Evolutionary conservation across 352 stramenopile genomes (phyloP).

Genomic region (Phytophthora sp.): DNA sequence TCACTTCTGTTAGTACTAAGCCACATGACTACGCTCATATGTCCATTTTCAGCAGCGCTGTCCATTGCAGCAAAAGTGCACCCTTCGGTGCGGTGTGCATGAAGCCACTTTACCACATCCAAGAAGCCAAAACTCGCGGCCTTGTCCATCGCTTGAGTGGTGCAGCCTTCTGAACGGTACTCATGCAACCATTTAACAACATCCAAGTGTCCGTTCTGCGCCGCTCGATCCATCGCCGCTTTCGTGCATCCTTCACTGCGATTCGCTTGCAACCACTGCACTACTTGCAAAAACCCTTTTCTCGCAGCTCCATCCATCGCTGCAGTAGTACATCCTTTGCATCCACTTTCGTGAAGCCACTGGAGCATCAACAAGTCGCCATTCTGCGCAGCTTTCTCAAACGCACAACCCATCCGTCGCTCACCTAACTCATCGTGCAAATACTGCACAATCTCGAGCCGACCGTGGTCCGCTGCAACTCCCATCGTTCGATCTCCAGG

Average conservation of each 20-base stretch:
- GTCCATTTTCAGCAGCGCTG: constrained; percentile 7
- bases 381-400: constrained; percentile 21
- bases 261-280: constrained; percentile 24
- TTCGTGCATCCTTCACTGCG: constrained; percentile 23
- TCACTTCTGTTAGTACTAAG: constrained; percentile 6
- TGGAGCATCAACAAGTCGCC: constrained; percentile 25
- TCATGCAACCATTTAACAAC: constrained; percentile 27
- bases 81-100: constrained; percentile 11
- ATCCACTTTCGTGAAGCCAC: constrained; percentile 26
- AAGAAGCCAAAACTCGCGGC: constrained; percentile 22
- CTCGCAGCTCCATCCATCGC: constrained; percentile 31
- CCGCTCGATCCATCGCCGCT: constrained; percentile 30
- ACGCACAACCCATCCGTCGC: constrained; percentile 3
- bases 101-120: constrained; percentile 25
- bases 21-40: constrained; percentile 14
- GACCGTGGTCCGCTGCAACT: constrained; percentile 20
- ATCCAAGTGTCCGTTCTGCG: constrained; percentile 26
- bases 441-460: constrained; percentile 18
- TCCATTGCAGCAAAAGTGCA: constrained; percentile 20
- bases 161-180: constrained; percentile 29
- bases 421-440: constrained; percentile 16
- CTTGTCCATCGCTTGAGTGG: constrained; percentile 25
- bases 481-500: constrained; percentile 19
- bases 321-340: constrained; percentile 20
- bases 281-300: constrained; percentile 27